Conservation (phyloP, 176 grass and related monocot species). For the Poa pratensis region DNA sequence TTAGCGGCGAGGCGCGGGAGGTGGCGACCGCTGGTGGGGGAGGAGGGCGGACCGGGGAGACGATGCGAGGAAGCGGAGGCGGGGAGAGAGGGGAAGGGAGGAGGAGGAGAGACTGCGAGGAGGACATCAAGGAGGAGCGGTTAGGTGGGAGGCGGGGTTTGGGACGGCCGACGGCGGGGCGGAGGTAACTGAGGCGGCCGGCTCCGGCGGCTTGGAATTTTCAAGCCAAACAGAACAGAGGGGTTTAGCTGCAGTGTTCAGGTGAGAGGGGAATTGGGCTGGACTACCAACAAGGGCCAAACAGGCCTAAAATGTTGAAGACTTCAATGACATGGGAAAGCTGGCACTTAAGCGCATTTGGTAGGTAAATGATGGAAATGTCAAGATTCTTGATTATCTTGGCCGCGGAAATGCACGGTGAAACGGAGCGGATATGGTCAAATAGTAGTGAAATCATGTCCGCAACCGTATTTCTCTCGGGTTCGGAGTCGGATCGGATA, state of each 20-base stretch:
- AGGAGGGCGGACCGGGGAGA: neutral
- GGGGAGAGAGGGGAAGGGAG: constrained; percentile 20
- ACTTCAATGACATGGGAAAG: too few relatives aligned
- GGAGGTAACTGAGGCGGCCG: constrained; percentile 24
- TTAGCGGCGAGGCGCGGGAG: constrained; percentile 26
- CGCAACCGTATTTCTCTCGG: too few relatives aligned
- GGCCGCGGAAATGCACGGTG: too few relatives aligned
- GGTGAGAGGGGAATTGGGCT: neutral
- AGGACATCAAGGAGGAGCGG: constrained; percentile 29
- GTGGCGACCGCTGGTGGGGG: neutral
- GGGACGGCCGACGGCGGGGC: constrained; percentile 4
- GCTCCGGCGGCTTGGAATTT: constrained; percentile 22
- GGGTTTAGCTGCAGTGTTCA: neutral
- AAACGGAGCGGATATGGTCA: too few relatives aligned
- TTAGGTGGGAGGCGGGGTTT: neutral
- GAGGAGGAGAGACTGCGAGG: constrained; percentile 40
- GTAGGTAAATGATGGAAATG: too few relatives aligned
- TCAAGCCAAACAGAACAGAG: neutral
- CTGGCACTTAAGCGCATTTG: too few relatives aligned
- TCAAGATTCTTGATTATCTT: too few relatives aligned
- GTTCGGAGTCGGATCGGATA: too few relatives aligned
- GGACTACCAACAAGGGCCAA: neutral
- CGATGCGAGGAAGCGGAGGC: neutral
- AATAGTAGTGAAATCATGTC: too few relatives aligned
- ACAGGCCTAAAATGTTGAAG: neutral